These are phyloP conservation scores for Mycena olivaceomarginata DNA, from an alignment of 768 basidiomycete genomes.

Conservation along the genomic window DNA sequence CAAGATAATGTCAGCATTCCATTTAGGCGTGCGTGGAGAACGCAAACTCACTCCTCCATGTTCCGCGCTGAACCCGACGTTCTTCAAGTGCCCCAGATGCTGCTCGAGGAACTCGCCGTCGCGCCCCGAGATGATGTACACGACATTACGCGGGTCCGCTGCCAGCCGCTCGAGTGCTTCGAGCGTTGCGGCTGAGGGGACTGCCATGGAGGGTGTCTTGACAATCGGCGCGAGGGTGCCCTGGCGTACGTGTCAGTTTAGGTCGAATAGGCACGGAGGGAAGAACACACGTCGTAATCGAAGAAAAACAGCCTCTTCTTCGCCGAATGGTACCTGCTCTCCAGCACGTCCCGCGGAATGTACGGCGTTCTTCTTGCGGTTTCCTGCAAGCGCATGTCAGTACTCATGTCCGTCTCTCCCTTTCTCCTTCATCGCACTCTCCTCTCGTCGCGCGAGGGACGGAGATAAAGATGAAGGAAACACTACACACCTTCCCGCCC, in stretches of 20 bases:
- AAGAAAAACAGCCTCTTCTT: slow-evolving; percentile 94
- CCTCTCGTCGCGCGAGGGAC: no score
- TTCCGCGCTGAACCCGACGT: slow-evolving; percentile 95
- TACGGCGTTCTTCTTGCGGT: slow-evolving; percentile 91
- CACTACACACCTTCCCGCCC: slow-evolving; percentile 67
- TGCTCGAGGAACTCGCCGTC: slow-evolving; percentile 94
- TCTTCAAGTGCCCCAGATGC: slow-evolving; percentile 89
- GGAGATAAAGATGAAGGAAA: no score
- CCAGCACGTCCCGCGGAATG: slow-evolving; percentile 78
- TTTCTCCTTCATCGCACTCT: no score
- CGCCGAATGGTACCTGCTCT: slow-evolving; percentile 78
- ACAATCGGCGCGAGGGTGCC: slow-evolving; percentile 98
- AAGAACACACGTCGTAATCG: slow-evolving; percentile 90
- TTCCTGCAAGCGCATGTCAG: slow-evolving; percentile 55
- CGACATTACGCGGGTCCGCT: slow-evolving; percentile 90
- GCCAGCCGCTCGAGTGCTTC: slow-evolving; percentile 83
- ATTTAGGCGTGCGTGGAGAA: no score
- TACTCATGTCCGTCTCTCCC: no score
- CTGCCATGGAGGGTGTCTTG: slow-evolving; percentile 91
- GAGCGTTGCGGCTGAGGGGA: slow-evolving; percentile 85
- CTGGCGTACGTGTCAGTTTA: slow-evolving; percentile 58
- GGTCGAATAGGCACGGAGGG: slow-evolving; percentile 24
- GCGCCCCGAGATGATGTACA: slow-evolving; percentile 98
- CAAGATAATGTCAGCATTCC: no score
- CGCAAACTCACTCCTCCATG: slow-evolving; percentile 77